Conservation (phyloP, 176 grass and related monocot species). For the Cenchrus fungigraminus region DNA sequence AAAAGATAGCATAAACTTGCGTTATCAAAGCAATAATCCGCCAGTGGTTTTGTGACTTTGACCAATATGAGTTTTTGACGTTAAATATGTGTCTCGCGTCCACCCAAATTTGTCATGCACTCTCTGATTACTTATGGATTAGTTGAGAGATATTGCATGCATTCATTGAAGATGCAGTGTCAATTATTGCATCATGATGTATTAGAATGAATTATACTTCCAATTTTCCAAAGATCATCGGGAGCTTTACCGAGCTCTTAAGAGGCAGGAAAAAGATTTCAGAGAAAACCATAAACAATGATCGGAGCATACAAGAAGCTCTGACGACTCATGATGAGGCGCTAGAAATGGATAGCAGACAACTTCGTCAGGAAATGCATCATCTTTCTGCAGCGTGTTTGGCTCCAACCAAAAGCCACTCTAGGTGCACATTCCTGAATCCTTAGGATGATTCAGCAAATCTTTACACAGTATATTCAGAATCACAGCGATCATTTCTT, state of each 20-base stretch:
- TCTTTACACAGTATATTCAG: slow-evolving; percentile 15
- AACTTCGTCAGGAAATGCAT: neutral
- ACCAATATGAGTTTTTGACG: neutral
- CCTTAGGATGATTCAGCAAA: slow-evolving; percentile 9
- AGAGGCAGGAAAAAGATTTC: neutral
- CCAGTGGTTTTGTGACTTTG: neutral
- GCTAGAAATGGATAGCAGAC: neutral
- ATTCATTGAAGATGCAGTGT: neutral
- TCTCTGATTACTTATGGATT: neutral
- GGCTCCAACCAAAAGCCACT: neutral
- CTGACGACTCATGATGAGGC: neutral
- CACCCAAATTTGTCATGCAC: neutral
- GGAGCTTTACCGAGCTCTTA: neutral
- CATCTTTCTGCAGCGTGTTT: neutral
- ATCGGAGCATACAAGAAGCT: neutral
- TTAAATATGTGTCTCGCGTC: neutral
- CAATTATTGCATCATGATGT: no score
- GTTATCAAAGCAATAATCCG: neutral
- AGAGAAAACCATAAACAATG: neutral
- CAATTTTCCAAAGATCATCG: neutral
- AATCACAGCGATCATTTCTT: neutral
- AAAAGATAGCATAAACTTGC: neutral
- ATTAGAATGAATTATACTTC: neutral
- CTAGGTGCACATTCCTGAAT: slow-evolving; percentile 20
- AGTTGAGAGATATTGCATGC: neutral